A percentile compares a stretch with the other conserved stretches of the same genome.
Conservation (phyloP, 116 monocot genomes). For the Dioscorea cayenensis region DNA sequence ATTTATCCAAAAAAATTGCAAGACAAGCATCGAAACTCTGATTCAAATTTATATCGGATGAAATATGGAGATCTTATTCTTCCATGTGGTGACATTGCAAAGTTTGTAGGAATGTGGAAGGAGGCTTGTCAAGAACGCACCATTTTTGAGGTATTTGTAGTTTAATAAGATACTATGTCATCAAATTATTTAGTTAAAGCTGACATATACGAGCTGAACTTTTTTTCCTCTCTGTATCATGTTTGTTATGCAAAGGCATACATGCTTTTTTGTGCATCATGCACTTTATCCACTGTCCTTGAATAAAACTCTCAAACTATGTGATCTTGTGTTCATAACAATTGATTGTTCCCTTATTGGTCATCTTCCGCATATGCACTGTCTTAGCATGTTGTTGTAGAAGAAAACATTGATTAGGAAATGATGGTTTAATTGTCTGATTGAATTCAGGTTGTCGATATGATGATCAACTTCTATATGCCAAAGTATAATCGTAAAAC, state of each 20-base stretch:
- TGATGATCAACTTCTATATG: conserved; percentile 54
- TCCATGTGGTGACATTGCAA: conserved; percentile 18
- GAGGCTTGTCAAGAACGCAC: conserved; percentile 51
- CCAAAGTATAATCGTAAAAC: conserved; percentile 16
- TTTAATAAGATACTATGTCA: not conserved
- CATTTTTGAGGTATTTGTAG: conserved; percentile 46
- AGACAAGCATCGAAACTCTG: conserved; percentile 18
- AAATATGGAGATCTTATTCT: conserved; percentile 13
- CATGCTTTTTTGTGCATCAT: not conserved
- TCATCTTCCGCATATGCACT: too few species aligned
- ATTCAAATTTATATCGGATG: conserved; percentile 2
- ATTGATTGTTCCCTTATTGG: not conserved
- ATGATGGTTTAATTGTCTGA: not conserved
- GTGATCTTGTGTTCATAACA: not conserved
- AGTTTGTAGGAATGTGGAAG: conserved; percentile 77
- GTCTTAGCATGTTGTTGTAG: too few species aligned
- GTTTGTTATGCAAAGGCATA: not conserved
- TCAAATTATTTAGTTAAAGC: not conserved
- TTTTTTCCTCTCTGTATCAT: too few species aligned
- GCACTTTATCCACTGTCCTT: not conserved
- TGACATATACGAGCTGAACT: too few species aligned
- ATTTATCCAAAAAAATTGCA: conserved; percentile 11
- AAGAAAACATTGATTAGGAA: too few species aligned
- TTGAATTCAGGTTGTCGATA: conserved; percentile 54
- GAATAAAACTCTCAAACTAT: too few species aligned